phyloP scores from a whole-genome alignment of 345 rosid species.

The Bruguiera parviflora region DNA sequence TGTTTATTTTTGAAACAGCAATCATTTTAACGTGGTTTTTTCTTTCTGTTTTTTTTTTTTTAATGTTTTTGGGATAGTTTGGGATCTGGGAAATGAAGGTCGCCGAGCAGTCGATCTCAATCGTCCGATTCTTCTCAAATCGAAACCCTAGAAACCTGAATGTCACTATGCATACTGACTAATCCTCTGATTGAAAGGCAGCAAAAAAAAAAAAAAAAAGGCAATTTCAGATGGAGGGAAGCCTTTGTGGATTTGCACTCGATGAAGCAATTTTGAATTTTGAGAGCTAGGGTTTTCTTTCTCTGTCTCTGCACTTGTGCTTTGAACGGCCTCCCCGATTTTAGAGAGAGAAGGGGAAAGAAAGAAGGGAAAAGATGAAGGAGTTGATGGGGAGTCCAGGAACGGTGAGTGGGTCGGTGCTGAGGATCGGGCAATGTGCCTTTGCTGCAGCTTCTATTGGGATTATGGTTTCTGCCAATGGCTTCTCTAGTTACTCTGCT shows the following conservation, averaged over 20 bases:
- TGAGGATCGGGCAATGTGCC: slow-evolving; percentile 68
- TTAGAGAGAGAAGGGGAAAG: background rate
- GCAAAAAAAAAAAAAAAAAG: no score
- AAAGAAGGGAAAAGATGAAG: slow-evolving; percentile 45
- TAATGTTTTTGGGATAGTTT: no score
- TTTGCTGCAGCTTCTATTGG: slow-evolving; percentile 75
- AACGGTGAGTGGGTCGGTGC: slow-evolving; percentile 57
- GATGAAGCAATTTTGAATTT: background rate
- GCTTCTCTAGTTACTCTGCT: slow-evolving; percentile 68
- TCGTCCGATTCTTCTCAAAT: background rate
- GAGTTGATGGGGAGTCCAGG: slow-evolving; percentile 83
- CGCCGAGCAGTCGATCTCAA: background rate
- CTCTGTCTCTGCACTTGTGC: background rate
- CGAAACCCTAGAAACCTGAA: background rate
- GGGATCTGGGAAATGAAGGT: no score
- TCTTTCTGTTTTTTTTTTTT: no score
- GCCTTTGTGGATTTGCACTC: no score
- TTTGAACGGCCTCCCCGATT: background rate
- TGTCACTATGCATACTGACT: background rate
- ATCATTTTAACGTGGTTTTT: no score
- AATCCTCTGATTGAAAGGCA: no score
- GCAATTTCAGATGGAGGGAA: no score
- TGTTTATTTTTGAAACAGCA: no score
- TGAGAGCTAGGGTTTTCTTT: slow-evolving; percentile 23
- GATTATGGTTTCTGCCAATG: slow-evolving; percentile 58